These are phyloP conservation scores for Trypanosoma brucei DNA, from an alignment of 208 protist genomes.

Conservation along the genomic window DNA sequence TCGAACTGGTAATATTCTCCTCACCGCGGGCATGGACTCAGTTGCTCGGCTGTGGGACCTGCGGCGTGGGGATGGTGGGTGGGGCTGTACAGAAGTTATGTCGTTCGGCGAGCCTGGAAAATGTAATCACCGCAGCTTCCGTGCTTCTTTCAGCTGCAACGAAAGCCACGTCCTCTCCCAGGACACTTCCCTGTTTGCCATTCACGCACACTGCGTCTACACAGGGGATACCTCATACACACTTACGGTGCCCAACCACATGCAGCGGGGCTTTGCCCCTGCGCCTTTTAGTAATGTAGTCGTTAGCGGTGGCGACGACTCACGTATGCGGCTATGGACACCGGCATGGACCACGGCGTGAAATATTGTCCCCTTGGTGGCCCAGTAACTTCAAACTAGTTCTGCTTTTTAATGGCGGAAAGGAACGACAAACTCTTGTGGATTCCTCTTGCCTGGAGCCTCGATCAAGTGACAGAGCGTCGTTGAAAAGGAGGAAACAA, in stretches of 20 bases:
- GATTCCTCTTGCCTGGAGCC: too few relatives aligned
- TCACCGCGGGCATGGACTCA: constrained; percentile 84
- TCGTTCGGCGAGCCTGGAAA: constrained; percentile 74
- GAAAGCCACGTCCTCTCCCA: constrained; percentile 75
- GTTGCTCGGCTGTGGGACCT: constrained; percentile 80
- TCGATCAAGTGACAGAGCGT: too few relatives aligned
- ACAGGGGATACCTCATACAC: constrained; percentile 54
- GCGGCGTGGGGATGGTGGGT: constrained; percentile 28
- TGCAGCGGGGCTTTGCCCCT: constrained; percentile 53
- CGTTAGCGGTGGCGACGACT: constrained; percentile 80
- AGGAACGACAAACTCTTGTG: too few relatives aligned
- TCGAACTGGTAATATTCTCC: constrained; percentile 67
- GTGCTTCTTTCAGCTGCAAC: constrained; percentile 60
- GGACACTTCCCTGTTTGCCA: constrained; percentile 46
- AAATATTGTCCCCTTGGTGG: constrained; percentile 1
- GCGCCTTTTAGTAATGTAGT: constrained; percentile 52
- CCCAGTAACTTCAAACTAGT: too few relatives aligned
- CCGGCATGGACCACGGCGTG: constrained; percentile 55
- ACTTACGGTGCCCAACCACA: constrained; percentile 51
- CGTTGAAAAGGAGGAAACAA: too few relatives aligned
- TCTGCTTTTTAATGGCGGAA: too few relatives aligned
- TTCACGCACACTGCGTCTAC: constrained; percentile 73
- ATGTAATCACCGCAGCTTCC: constrained; percentile 70
- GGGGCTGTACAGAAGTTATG: constrained; percentile 40
- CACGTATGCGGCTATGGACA: constrained; percentile 74